Evolutionary conservation across 164 flowering plant species (phyloP), one percentile per base, ranked within the genome.

Genomic region (Cinnamomum micranthum): DNA sequence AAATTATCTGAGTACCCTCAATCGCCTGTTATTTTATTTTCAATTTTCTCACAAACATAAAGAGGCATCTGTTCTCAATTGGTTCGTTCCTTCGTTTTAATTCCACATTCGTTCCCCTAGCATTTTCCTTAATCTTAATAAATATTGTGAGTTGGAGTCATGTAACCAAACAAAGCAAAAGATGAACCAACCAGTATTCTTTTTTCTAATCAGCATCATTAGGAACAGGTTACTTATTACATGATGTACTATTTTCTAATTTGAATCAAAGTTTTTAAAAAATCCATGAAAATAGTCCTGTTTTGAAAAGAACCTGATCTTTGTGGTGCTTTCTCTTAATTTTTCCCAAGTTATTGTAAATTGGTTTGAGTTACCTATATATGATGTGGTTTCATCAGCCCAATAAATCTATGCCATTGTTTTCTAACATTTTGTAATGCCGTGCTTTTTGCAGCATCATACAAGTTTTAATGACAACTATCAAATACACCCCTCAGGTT

Each of bases 401-500:
- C 20, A 31, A 4, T 63, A 28, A 20, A 24, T 12, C 59, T 60
- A 11, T 64, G 12, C 15, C 2, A 41, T 67, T 10, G 27, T 11
- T 25, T 80, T 31, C 50, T 68, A 10, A 79, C 64, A 71, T 50
- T 19, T 41, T 60, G n/a, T 4, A 22, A 52, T 78, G 51, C 4
- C 41, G 2, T 50, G 67, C 10, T 17, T 67, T 3, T 79, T 88
- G 84, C 94, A 95, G 99, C 87, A 76, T 88, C 20, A 85, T 95
- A 31, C 98, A 95, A 79, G 96, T 92, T 73, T 73, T 77, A 59
- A 88, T 93, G 98, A 93, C 98, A 1, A 81, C 84, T 62, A 85
- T 95, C 85, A 95, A 95, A 74, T 95, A 93, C 78, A 88, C 92
- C 72, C 98, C 98, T 50, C 99, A 93, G 96, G 98, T 41, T 93